Conservation (phyloP, 441 rosid genomes). For the Populus hybrid region DNA sequence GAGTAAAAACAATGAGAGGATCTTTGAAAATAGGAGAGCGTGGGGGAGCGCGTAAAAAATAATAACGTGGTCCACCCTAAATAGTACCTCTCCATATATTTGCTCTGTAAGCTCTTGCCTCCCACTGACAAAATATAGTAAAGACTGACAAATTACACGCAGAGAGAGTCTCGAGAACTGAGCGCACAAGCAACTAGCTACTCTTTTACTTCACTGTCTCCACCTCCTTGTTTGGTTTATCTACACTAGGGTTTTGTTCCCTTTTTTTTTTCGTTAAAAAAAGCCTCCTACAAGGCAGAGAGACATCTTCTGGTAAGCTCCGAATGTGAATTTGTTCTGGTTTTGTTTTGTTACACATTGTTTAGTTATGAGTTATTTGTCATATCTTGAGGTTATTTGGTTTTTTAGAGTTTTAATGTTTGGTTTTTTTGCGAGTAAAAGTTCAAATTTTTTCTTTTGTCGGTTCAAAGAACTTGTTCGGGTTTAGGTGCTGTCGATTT, state of each 20-base stretch:
- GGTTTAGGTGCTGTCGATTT: background rate
- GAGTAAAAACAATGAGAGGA: background rate
- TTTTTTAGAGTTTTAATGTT: too few relatives aligned
- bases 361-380: background rate
- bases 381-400: background rate
- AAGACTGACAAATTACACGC: background rate
- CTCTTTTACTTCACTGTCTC: background rate
- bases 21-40: background rate
- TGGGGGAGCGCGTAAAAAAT: background rate
- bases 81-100: background rate
- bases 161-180: background rate
- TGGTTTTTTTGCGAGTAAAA: background rate
- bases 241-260: background rate
- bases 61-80: background rate
- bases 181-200: background rate
- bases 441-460: background rate
- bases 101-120: background rate
- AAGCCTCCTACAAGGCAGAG: background rate
- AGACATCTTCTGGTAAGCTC: background rate
- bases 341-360: background rate
- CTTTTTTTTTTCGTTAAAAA: background rate
- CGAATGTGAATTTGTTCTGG: background rate
- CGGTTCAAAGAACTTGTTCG: background rate
- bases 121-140: background rate
- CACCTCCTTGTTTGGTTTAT: background rate